Evolutionary conservation across 2,329 filamentous ascomycete genomes (phyloP), one percentile per base, ranked within the genome.

Genomic region (Tolypocladium sp.): DNA sequence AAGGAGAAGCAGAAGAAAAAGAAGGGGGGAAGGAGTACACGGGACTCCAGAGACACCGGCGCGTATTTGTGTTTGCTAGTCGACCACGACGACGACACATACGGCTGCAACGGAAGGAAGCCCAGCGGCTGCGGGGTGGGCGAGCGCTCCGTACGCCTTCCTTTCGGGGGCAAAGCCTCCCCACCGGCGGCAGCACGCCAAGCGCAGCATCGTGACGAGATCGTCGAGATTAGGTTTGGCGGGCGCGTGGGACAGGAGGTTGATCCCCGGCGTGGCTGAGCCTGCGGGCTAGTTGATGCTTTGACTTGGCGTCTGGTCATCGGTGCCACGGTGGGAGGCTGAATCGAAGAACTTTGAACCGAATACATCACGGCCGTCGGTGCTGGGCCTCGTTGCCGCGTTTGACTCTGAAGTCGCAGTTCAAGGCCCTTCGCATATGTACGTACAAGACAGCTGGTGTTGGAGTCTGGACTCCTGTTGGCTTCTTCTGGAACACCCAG

Each of bases 151-250:
- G 10, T 7, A 35, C 49, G 49, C 49, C 49, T 52, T 52, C 30
- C 30, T 22, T 33, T 12, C 46, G 6, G 49, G 35, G 49, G 10
- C 20, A 13, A 52, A 13, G 20, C 20, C 49, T n/a, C 38, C 15
- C 38, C 53, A 41, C 52, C 6, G 51, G 9, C 12, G 35, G 35
- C 27, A 9, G 15, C 33, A 30, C 25, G 53, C 53, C 53, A 56
- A 33, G 40, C 25, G 25, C 25, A 22, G 25, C 53, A 58, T 54
- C 41, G 33, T 35, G 27, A 44, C 35, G 57, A 46, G 63, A 69
- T 66, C 59, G 63, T 70, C 64, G 58, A 70, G 66, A 69, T 69
- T 68, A 64, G 61, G 69, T 70, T 70, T 63, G 61, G 62, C 5
- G 33, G 4, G 37, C n/a, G 49, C 42, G 49, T 35, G 4, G 49